phyloP scores from a whole-genome alignment of 2,329 filamentous ascomycete genomes.

The Simplicillium sp. region DNA sequence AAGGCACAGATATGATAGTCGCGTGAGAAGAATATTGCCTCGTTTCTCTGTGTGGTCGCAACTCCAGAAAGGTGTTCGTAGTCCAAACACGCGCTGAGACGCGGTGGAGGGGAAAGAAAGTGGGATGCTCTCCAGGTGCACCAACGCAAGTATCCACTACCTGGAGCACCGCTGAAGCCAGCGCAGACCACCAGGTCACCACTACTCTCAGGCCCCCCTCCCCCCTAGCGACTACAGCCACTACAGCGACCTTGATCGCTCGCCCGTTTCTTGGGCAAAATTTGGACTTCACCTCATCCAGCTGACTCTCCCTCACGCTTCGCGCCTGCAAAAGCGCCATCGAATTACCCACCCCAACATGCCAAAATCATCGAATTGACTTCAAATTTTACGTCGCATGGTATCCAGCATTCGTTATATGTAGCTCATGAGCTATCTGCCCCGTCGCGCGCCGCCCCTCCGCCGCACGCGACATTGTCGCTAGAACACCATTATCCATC shows the following conservation, averaged over 20 bases:
- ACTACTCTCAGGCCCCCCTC: slow-evolving; percentile 13
- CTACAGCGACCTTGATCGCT: slow-evolving; percentile 1
- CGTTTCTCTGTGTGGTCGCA: not conserved
- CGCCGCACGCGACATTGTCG: slow-evolving; percentile 36
- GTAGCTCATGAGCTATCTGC: slow-evolving; percentile 31
- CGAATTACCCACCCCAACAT: slow-evolving; percentile 28
- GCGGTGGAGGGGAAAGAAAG: not conserved
- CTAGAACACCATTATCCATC: slow-evolving; percentile 18
- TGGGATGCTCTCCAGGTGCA: not conserved
- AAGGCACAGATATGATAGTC: too few species aligned
- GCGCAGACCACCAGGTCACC: slow-evolving; percentile 10
- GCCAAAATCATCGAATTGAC: slow-evolving; percentile 34
- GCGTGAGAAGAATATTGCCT: too few species aligned
- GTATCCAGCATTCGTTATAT: slow-evolving; percentile 23
- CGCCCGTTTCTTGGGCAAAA: slow-evolving; percentile 22
- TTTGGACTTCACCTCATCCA: slow-evolving; percentile 23
- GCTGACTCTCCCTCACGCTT: slow-evolving; percentile 16
- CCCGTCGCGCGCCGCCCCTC: slow-evolving; percentile 34
- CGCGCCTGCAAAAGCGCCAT: slow-evolving; percentile 23
- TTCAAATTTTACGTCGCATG: slow-evolving; percentile 31
- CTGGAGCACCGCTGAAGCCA: not conserved
- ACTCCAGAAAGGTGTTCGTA: not conserved
- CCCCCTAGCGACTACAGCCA: slow-evolving; percentile 7
- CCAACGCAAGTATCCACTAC: not conserved
- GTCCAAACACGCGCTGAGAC: slow-evolving; percentile 6